Evolutionary conservation across 768 basidiomycete genomes (phyloP).

Genomic region (Pilatotrama ljubarskyi): DNA sequence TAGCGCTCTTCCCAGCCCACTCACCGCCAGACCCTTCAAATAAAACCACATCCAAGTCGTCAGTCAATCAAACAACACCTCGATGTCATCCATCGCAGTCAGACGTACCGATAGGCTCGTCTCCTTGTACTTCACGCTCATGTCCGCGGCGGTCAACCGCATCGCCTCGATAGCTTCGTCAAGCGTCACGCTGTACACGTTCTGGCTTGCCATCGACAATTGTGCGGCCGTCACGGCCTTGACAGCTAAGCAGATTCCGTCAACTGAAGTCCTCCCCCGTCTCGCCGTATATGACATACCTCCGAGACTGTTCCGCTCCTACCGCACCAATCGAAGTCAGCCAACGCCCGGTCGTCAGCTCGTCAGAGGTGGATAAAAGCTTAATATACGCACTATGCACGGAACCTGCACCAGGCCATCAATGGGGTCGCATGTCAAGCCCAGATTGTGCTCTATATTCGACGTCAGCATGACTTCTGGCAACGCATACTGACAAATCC

Average conservation of each 20-base stretch:
- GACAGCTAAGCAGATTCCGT: slow-evolving; percentile 54
- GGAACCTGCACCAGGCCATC: slow-evolving; percentile 94
- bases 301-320: slow-evolving; percentile 87
- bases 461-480: background rate
- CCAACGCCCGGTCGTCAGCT: background rate
- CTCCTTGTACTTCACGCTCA: slow-evolving; percentile 96
- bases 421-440: slow-evolving; percentile 92
- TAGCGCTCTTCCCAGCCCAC: slow-evolving; percentile 29
- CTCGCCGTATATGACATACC: slow-evolving; percentile 43
- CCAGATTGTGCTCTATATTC: slow-evolving; percentile 73
- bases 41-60: background rate
- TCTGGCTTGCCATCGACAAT: slow-evolving; percentile 89
- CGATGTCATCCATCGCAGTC: background rate
- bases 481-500: background rate
- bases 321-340: background rate
- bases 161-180: slow-evolving; percentile 97
- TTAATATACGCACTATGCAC: slow-evolving; percentile 70
- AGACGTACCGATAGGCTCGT: slow-evolving; percentile 81
- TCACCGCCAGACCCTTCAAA: slow-evolving; percentile 58
- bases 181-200: slow-evolving; percentile 81
- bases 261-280: background rate
- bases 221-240: slow-evolving; percentile 95
- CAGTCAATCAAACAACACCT: background rate
- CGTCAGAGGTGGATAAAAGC: background rate
- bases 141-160: slow-evolving; percentile 89